Evolutionary conservation across 192 early-diverging fungal species (phyloP).

Genomic region (Linnemannia exigua): DNA sequence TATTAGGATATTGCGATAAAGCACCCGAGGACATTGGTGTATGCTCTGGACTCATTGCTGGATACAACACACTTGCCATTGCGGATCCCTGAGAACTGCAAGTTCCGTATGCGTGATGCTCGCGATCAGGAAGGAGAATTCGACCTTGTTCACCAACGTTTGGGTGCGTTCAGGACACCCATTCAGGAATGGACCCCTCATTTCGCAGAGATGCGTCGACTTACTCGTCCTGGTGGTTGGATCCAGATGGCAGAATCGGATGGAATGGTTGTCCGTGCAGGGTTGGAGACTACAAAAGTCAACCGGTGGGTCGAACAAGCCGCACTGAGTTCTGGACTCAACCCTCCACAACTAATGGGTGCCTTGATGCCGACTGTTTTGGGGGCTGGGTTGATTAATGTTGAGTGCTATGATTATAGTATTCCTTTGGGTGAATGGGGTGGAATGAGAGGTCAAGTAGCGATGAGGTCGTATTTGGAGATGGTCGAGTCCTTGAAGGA

Average conservation of each 20-base stretch:
- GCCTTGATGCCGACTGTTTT: slow-evolving; percentile 53
- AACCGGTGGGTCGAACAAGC: slow-evolving; percentile 56
- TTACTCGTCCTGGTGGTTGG: slow-evolving; percentile 49
- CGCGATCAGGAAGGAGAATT: slow-evolving; percentile 53
- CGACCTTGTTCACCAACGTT: slow-evolving; percentile 50
- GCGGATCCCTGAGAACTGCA: slow-evolving; percentile 50
- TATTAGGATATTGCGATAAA: slow-evolving; percentile 43
- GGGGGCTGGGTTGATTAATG: slow-evolving; percentile 54
- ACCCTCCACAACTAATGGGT: slow-evolving; percentile 48
- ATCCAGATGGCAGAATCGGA: slow-evolving; percentile 52
- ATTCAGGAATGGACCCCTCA: slow-evolving; percentile 58
- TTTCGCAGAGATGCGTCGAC: slow-evolving; percentile 44
- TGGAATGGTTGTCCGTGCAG: slow-evolving; percentile 37
- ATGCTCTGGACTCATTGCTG: slow-evolving; percentile 41
- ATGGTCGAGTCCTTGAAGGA: slow-evolving; percentile 50
- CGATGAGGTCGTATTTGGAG: slow-evolving; percentile 47
- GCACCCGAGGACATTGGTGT: slow-evolving; percentile 45
- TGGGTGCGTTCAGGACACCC: slow-evolving; percentile 41
- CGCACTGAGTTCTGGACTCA: slow-evolving; percentile 42
- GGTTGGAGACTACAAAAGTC: slow-evolving; percentile 38
- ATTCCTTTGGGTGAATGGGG: slow-evolving; percentile 55
- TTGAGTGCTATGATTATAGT: slow-evolving; percentile 52
- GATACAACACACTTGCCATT: slow-evolving; percentile 24
- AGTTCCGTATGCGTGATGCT: slow-evolving; percentile 48
- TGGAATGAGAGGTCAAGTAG: slow-evolving; percentile 36